phyloP scores from a whole-genome alignment of 495 filamentous ascomycete genomes.

The Amphirosellinia nigrospora region DNA sequence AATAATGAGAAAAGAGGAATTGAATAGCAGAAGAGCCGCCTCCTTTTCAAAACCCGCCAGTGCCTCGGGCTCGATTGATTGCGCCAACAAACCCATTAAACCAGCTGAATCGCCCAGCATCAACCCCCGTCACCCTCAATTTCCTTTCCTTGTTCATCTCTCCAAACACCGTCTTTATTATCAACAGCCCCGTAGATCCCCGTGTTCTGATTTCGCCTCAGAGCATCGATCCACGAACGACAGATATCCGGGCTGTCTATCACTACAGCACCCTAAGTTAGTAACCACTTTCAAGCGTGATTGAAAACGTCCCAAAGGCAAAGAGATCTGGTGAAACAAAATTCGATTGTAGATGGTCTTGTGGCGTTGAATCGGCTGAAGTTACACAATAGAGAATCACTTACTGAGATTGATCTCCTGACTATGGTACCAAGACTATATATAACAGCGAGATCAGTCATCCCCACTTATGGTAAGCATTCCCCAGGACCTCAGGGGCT shows the following conservation, averaged over 20 bases:
- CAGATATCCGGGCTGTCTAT: slow-evolving; percentile 68
- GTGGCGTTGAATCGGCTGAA: neutral
- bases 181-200: slow-evolving; percentile 63
- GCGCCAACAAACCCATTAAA: slow-evolving; percentile 66
- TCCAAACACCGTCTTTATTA: slow-evolving; percentile 65
- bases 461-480: too few species aligned
- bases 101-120: slow-evolving; percentile 66
- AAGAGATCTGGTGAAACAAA: neutral
- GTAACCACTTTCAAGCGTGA: neutral
- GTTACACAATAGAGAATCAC: too few species aligned
- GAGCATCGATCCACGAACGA: slow-evolving; percentile 63
- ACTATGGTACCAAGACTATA: slow-evolving; percentile 74
- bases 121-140: slow-evolving; percentile 64
- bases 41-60: slow-evolving; percentile 66
- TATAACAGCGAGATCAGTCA: too few species aligned
- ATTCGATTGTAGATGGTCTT: neutral
- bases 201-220: slow-evolving; percentile 76
- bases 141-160: slow-evolving; percentile 60
- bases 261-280: slow-evolving; percentile 51
- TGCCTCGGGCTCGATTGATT: slow-evolving; percentile 65
- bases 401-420: slow-evolving; percentile 68
- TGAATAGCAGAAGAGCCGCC: neutral
- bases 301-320: neutral
- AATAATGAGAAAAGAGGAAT: neutral
- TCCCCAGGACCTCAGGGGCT: too few species aligned